Conservation (phyloP, 1,139 yeast species). For the Kodamaea derodonti region DNA sequence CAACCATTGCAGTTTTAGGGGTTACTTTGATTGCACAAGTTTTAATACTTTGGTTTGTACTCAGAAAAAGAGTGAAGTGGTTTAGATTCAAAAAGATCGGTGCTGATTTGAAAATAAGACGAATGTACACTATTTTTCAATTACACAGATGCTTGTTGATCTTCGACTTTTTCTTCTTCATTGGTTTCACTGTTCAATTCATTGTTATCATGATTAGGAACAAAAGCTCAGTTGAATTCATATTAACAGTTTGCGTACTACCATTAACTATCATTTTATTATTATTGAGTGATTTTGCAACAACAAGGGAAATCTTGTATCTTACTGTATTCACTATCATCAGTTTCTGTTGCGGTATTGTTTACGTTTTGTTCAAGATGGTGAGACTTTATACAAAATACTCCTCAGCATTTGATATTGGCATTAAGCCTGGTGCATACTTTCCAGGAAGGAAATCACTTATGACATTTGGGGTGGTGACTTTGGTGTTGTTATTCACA, state of each 20-base stretch:
- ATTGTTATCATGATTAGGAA: slow-evolving; percentile 44
- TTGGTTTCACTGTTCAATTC: slow-evolving; percentile 54
- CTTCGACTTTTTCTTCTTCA: slow-evolving; percentile 47
- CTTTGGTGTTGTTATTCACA: slow-evolving; percentile 35
- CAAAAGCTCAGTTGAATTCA: slow-evolving; percentile 43
- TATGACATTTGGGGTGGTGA: slow-evolving; percentile 45
- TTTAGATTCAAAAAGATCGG: slow-evolving; percentile 49
- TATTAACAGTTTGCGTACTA: slow-evolving; percentile 45
- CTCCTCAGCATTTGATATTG: slow-evolving; percentile 22
- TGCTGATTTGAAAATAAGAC: slow-evolving; percentile 41
- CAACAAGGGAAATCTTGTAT: slow-evolving; percentile 31
- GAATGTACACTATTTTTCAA: slow-evolving; percentile 40
- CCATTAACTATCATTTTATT: slow-evolving; percentile 44
- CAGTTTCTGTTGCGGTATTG: slow-evolving; percentile 41
- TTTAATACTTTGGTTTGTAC: slow-evolving; percentile 30
- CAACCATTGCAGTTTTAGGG: slow-evolving; percentile 44
- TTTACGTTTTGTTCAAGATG: slow-evolving; percentile 49
- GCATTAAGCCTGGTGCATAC: slow-evolving; percentile 29
- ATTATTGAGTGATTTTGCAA: slow-evolving; percentile 34
- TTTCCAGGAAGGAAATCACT: slow-evolving; percentile 48
- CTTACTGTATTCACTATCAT: slow-evolving; percentile 29
- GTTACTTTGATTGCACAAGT: slow-evolving; percentile 34
- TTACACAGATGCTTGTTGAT: slow-evolving; percentile 40
- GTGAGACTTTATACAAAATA: slow-evolving; percentile 46
- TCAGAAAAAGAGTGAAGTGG: slow-evolving; percentile 46